Evolutionary conservation across 108 stramenopile genomes (phyloP).

Genomic region (Ochromonas danica): DNA sequence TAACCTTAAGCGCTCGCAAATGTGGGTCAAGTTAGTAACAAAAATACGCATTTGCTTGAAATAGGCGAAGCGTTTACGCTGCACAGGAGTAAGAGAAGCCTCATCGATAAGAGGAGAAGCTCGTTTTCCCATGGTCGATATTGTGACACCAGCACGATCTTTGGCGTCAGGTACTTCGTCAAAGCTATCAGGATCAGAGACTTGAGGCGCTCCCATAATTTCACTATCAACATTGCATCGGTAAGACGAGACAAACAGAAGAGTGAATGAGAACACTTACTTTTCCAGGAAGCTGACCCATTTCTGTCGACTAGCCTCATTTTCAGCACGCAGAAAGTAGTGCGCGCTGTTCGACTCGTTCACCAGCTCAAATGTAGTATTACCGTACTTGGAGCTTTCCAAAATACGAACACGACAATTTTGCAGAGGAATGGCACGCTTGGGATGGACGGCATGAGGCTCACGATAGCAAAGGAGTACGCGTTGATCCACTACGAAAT

Average conservation of each 20-base stretch:
- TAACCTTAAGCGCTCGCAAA: slow-evolving; percentile 83
- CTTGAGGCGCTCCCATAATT: neutral
- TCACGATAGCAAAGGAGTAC: slow-evolving; percentile 85
- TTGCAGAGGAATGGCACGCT: slow-evolving; percentile 81
- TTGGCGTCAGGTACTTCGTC: neutral
- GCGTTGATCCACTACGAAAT: slow-evolving; percentile 84
- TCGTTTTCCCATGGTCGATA: neutral
- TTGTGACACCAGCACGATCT: neutral
- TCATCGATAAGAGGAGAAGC: neutral
- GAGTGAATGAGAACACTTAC: neutral
- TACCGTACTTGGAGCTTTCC: neutral
- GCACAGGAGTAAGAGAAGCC: slow-evolving; percentile 61
- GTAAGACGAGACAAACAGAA: neutral
- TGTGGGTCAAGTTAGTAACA: slow-evolving; percentile 76
- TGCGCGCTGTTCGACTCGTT: neutral
- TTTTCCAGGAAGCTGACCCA: neutral
- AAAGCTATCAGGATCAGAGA: neutral
- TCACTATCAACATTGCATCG: too few relatives aligned
- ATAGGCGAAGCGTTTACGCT: slow-evolving; percentile 79
- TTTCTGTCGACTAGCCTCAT: neutral
- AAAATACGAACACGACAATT: slow-evolving; percentile 51
- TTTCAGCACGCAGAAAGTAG: slow-evolving; percentile 45
- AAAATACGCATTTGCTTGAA: slow-evolving; percentile 86
- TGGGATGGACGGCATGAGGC: slow-evolving; percentile 54
- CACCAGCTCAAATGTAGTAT: neutral